Conservation (phyloP, 2,329 filamentous ascomycete genomes). For the Amauroascus verrucosus region DNA sequence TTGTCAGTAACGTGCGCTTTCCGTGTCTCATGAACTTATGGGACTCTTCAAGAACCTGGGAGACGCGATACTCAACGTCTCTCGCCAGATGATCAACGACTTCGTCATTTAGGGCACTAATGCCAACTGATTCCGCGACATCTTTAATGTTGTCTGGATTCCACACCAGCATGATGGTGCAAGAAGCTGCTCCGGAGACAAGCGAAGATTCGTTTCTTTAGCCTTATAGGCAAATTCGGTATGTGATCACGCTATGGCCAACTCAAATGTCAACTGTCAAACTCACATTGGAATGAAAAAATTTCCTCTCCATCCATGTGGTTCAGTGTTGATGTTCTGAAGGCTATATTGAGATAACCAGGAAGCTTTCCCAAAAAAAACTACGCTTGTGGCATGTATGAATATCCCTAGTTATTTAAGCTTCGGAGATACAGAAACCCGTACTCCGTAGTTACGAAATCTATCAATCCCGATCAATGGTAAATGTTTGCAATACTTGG, state of each 20-base stretch:
- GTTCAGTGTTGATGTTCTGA: neutral
- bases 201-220: neutral
- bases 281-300: neutral
- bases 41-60: constrained; percentile 86
- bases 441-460: neutral
- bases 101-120: constrained; percentile 69
- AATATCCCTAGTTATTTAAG: neutral
- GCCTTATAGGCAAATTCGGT: neutral
- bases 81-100: constrained; percentile 78
- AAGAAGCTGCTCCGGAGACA: neutral
- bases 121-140: constrained; percentile 91
- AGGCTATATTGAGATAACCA: neutral
- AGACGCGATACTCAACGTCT: constrained; percentile 90
- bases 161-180: constrained; percentile 61
- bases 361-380: neutral
- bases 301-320: neutral
- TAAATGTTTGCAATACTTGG: neutral
- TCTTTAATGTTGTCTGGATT: constrained; percentile 93
- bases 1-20: constrained; percentile 74
- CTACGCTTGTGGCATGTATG: neutral
- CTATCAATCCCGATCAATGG: neutral
- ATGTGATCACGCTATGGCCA: neutral
- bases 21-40: constrained; percentile 92
- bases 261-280: neutral
- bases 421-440: neutral